Evolutionary conservation across 371 early-diverging fungal genomes (phyloP), one percentile per base, ranked within the genome.

Genomic region (Amoeboaphelidium protococcarum): DNA sequence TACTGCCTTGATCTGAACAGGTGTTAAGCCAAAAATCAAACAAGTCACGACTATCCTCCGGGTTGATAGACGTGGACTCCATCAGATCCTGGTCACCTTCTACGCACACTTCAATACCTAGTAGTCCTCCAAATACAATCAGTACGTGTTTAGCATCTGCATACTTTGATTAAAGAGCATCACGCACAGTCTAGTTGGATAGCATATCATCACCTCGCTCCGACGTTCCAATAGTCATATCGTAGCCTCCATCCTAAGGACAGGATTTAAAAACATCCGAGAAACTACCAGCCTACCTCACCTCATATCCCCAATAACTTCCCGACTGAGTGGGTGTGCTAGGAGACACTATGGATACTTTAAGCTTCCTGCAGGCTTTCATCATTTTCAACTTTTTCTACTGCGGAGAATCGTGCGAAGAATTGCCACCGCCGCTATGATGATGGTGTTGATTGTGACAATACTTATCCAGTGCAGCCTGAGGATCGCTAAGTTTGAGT

Each of bases 301-400:
- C 71, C 42, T 62, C 59, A 52, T 74, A 80, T 1, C 81, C 81
- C 81, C 81, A 80, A 54, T 78, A 78, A n/a, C n/a, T n/a, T n/a
- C n/a, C n/a, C n/a, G n/a, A n/a, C n/a, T n/a, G n/a, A n/a, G n/a
- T n/a, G n/a, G n/a, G n/a, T n/a, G n/a, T n/a, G n/a, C n/a, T n/a
- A n/a, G n/a, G n/a, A n/a, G n/a, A n/a, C n/a, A n/a, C n/a, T n/a
- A n/a, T n/a, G n/a, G n/a, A n/a, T n/a, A n/a, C n/a, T n/a, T n/a
- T n/a, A n/a, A n/a, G n/a, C n/a, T n/a, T n/a, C n/a, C n/a, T n/a
- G n/a, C n/a, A n/a, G n/a, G n/a, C n/a, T n/a, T n/a, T n/a, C n/a
- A n/a, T n/a, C n/a, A n/a, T n/a, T n/a, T n/a, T n/a, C n/a, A n/a
- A n/a, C n/a, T n/a, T n/a, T n/a, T n/a, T n/a, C n/a, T n/a, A n/a